Evolutionary conservation across 2,329 filamentous ascomycete genomes (phyloP), one percentile per base, ranked within the genome.

Genomic region (Pyrenochaeta sp.): DNA sequence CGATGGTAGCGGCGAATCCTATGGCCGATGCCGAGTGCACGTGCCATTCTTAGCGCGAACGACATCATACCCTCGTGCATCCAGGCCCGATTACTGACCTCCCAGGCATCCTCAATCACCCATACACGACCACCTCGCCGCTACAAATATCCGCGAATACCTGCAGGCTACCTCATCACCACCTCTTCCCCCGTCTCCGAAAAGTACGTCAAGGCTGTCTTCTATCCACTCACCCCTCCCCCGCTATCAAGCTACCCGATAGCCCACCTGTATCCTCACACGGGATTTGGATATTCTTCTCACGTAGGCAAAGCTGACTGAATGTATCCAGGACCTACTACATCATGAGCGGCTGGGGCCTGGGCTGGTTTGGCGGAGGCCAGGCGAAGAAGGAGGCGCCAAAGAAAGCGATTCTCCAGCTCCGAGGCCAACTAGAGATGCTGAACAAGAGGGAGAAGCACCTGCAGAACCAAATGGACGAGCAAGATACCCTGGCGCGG

Each of bases 361-460:
- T 82, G 62, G 78, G 90, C 82, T 97, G 93, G 92, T 97, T 97
- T 78, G 93, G 94, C 80, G 92, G 92, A 73, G 87, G 86, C 67
- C 86, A 87, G 72, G 92, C 92, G 85, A 89, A 90, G 82, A 97
- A 96, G 83, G 92, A 97, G 82, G 90, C 88, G 59, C 92, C 95
- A 56, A 99, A 99, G 86, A 95, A 97, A 83, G 95, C 95, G 68
- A 99, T 99, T 73, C 84, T 99, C 56, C 87, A 87, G 59, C 83
- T 99, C 74, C 88, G 95, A 69, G 86, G 90, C 73, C 94, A 97
- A 82, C 85, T 98, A 44, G 94, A 97, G 71, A 98, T 98, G 93
- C 85, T 99, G 75, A 92, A 96, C 82, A 99, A 99, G 86, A 87
- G 94, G 59, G 93, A 98, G 84, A 91, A 88, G 78, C 92, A 98